A percentile compares a stretch with the other conserved stretches of the same genome.
Conservation (phyloP, 768 basidiomycete genomes). For the Lepiota subincarnata region DNA sequence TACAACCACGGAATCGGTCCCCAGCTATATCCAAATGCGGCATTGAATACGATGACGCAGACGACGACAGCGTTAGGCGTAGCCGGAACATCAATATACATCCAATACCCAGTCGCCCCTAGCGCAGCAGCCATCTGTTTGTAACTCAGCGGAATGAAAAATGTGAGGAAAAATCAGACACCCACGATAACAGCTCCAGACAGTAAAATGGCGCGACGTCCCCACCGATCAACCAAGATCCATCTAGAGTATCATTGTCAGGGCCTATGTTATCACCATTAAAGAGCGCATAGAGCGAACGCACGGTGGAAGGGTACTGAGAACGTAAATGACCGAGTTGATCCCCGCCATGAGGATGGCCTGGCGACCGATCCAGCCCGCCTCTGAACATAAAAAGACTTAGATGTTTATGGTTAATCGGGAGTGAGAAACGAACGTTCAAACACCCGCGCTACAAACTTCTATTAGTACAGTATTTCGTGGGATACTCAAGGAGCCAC, state of each 20-base stretch:
- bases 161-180: conserved; percentile 7
- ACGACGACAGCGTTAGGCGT: conserved; percentile 86
- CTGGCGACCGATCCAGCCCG: conserved; percentile 92
- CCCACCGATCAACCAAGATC: conserved; percentile 92
- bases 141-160: background rate
- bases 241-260: conserved; percentile 48
- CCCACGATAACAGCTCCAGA: conserved; percentile 78
- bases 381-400: conserved; percentile 47
- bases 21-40: conserved; percentile 91
- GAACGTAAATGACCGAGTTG: conserved; percentile 77
- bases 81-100: conserved; percentile 81
- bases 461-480: conserved; percentile 1
- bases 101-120: conserved; percentile 85
- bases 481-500: conserved; percentile 2
- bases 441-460: conserved; percentile 71
- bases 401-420: background rate
- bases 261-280: background rate
- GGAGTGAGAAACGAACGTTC: conserved; percentile 53
- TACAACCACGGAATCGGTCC: conserved; percentile 87
- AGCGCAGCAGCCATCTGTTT: conserved; percentile 80
- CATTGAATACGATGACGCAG: conserved; percentile 91
- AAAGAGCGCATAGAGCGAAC: conserved; percentile 22
- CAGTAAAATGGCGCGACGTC: conserved; percentile 80
- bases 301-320: conserved; percentile 80
- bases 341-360: conserved; percentile 96